Percentiles rank a stretch among this genome's conserved stretches.
Conservation (phyloP, 192 early-diverging fungal species). For the Coemansia sp. region DNA sequence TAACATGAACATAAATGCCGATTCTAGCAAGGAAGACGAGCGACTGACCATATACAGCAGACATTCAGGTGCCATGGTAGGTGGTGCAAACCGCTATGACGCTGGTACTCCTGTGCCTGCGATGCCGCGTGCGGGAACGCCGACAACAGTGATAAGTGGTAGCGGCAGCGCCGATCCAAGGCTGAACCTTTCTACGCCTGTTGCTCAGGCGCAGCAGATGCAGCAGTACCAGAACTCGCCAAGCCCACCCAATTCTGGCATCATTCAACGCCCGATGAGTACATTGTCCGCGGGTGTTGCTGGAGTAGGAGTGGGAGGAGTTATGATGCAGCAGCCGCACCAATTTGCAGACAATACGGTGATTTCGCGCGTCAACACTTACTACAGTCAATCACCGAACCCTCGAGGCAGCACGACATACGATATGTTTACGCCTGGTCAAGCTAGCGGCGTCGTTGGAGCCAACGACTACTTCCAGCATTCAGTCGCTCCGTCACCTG, state of each 20-base stretch:
- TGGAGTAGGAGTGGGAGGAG: constrained; percentile 10
- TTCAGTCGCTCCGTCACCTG: constrained; percentile 2
- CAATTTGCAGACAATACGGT: constrained; percentile 17
- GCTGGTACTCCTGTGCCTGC: constrained; percentile 12
- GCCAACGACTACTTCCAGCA: constrained; percentile 18
- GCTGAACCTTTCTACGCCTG: constrained; percentile 34
- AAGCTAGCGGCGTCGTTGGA: background rate
- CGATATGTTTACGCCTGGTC: constrained; percentile 3
- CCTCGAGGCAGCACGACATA: background rate
- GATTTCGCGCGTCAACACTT: constrained; percentile 18
- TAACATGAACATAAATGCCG: constrained; percentile 45
- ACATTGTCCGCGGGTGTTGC: background rate
- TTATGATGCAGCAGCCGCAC: constrained; percentile 2
- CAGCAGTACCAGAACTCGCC: constrained; percentile 21
- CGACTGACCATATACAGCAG: constrained; percentile 31
- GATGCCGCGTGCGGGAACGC: constrained; percentile 29
- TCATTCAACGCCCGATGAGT: constrained; percentile 19
- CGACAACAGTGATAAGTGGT: constrained; percentile 27
- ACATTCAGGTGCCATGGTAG: constrained; percentile 25
- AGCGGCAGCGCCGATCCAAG: constrained; percentile 30
- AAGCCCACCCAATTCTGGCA: constrained; percentile 4
- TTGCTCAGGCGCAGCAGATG: constrained; percentile 40
- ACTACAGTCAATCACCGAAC: constrained; percentile 26
- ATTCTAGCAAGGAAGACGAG: constrained; percentile 42
- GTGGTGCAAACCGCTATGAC: constrained; percentile 8